Base-by-base conservation (phyloP, 202 grass and related monocot genomes). In the Brachypodium distachyon region DNA sequence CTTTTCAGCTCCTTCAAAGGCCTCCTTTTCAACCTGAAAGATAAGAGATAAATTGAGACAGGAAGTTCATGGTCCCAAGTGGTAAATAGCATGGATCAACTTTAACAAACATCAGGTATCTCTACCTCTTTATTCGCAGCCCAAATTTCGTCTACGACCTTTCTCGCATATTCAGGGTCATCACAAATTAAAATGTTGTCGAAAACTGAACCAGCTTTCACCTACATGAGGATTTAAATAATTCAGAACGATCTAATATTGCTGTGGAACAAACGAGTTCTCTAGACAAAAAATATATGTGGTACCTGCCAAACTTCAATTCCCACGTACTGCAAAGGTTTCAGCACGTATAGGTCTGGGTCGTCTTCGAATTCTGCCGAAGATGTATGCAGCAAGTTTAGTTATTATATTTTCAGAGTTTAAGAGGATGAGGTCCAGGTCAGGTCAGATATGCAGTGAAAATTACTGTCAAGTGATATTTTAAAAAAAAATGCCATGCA, bases 1-100 rank as follows among this genome's bases (percentile, higher is more conserved):
- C 63, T 96, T 99, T 69, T 99, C 96, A 75, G 96, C 96, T 87
- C 96, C 96, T 84, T 99, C 96, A 79, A 99, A 99, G 42, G 96
- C 92, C 41, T 99, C 96, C 72, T 93, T 96, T 76, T 99, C 92
- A 77, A 87, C 87, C 96, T 99, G 85, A n/a, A n/a, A n/a, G 56
- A 48, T 27, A 77, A 3, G 36, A 4, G 84, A 75, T 47, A 41
- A n/a, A n/a, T n/a, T n/a, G n/a, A n/a, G n/a, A n/a, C n/a, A n/a
- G n/a, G n/a, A n/a, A n/a, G n/a, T n/a, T n/a, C n/a, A n/a, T n/a
- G n/a, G n/a, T n/a, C n/a, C n/a, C n/a, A n/a, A n/a, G n/a, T n/a
- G n/a, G 18, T 58, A 74, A 76, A 47, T 25, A 40, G 33, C 12
- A 36, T 5, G 0, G 48, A 14, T 53, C 59, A 79, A 78, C n/a